A percentile compares a stretch with the other conserved stretches of the same genome.
phyloP scores from a whole-genome alignment of 108 stramenopile species.

The Nitzschia sp. region DNA sequence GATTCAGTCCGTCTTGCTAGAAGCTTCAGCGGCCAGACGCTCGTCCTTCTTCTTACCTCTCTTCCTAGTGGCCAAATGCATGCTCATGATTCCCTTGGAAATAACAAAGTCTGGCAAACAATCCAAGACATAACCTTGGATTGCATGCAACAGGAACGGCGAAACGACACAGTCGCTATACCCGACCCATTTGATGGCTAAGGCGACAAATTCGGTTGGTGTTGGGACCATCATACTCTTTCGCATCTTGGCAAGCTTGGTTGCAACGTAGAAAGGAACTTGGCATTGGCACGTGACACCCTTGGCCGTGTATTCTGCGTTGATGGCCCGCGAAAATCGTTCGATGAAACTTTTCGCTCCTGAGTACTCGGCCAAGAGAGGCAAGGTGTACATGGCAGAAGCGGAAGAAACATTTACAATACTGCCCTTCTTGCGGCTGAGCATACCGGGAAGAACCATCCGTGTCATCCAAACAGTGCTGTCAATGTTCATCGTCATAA shows the following conservation, averaged over 20 bases:
- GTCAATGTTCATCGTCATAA: conserved; percentile 94
- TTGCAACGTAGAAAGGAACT: conserved; percentile 96
- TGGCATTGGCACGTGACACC: conserved; percentile 96
- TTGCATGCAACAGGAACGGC: conserved; percentile 92
- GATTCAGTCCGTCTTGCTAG: conserved; percentile 16
- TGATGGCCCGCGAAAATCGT: conserved; percentile 90
- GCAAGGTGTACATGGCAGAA: conserved; percentile 90
- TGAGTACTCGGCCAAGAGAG: conserved; percentile 94
- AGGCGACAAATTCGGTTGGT: conserved; percentile 77
- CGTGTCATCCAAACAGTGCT: conserved; percentile 96
- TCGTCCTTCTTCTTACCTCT: conserved; percentile 92
- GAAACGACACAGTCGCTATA: conserved; percentile 73
- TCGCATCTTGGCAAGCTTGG: conserved; percentile 97
- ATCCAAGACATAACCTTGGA: conserved; percentile 89
- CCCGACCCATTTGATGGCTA: conserved; percentile 88
- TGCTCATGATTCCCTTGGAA: conserved; percentile 65
- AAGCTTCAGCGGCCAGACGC: conserved; percentile 44
- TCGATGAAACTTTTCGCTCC: conserved; percentile 96
- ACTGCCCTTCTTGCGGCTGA: conserved; percentile 83
- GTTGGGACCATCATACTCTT: conserved; percentile 88
- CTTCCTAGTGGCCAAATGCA: conserved; percentile 93
- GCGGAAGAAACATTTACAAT: conserved; percentile 97
- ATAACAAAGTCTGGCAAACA: conserved; percentile 71
- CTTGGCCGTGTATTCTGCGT: conserved; percentile 84
- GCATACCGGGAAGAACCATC: conserved; percentile 93